Evolutionary conservation across 2,329 filamentous ascomycete genomes (phyloP).

Genomic region (Tolypocladium sp.): DNA sequence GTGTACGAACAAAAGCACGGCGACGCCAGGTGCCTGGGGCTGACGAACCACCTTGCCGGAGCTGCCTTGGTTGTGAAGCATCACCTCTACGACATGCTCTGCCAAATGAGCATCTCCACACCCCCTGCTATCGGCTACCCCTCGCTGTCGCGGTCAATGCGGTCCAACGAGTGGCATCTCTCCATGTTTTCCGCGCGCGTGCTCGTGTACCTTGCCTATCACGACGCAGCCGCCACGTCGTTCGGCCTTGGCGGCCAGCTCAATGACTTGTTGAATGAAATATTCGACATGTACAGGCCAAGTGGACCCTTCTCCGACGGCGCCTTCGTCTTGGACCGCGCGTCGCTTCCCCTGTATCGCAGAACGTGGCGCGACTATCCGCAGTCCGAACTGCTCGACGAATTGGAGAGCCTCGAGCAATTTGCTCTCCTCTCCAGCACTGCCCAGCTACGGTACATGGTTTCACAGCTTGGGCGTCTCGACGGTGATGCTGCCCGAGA

Average conservation of each 20-base stretch:
- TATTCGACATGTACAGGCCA: neutral
- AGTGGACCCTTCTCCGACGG: neutral
- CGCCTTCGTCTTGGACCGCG: neutral
- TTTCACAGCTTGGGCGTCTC: neutral
- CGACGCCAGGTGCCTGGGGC: conserved; percentile 12
- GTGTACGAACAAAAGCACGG: conserved; percentile 27
- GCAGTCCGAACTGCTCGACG: neutral
- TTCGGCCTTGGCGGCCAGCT: neutral
- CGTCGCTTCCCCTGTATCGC: neutral
- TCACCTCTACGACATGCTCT: neutral
- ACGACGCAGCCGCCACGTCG: neutral
- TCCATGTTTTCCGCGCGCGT: neutral
- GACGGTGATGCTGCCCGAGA: neutral
- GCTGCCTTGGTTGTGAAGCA: neutral
- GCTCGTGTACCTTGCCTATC: neutral
- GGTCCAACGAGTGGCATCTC: neutral
- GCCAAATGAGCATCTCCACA: neutral
- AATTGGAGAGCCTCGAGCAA: neutral
- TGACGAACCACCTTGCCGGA: neutral
- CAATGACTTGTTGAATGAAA: neutral
- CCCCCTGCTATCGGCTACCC: neutral
- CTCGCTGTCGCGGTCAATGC: neutral
- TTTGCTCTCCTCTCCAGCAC: neutral
- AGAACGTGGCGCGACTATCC: neutral
- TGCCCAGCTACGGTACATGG: neutral